Percentiles rank a stretch among this genome's conserved stretches.
Conservation (phyloP, 768 basidiomycete species). For the Galerina sulciceps region DNA sequence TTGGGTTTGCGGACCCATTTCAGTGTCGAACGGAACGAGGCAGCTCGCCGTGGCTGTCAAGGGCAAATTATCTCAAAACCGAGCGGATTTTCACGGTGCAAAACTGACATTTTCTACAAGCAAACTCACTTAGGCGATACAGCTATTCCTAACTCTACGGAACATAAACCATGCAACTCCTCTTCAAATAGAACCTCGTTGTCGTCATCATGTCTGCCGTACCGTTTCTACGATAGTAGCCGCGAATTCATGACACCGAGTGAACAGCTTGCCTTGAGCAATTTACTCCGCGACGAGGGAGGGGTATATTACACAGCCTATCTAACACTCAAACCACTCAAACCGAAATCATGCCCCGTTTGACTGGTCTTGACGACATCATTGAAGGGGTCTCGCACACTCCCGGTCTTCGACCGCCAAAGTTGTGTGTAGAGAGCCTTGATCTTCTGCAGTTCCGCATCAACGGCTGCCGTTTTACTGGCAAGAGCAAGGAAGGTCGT, state of each 20-base stretch:
- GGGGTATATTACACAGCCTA: slow-evolving; percentile 16
- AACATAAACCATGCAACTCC: neutral
- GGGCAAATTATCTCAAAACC: neutral
- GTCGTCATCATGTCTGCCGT: neutral
- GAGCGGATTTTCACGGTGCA: too few relatives aligned
- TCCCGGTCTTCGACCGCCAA: slow-evolving; percentile 82
- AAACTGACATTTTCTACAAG: too few relatives aligned
- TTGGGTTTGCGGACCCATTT: slow-evolving; percentile 15
- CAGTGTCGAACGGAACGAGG: slow-evolving; percentile 14
- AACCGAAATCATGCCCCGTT: slow-evolving; percentile 41
- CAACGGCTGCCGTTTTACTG: slow-evolving; percentile 72
- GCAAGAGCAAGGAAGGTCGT: slow-evolving; percentile 78
- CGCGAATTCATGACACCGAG: slow-evolving; percentile 4
- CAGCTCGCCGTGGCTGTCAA: slow-evolving; percentile 6
- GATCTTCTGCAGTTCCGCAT: slow-evolving; percentile 77
- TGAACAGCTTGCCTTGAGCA: neutral
- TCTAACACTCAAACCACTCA: slow-evolving; percentile 46
- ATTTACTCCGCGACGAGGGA: slow-evolving; percentile 4
- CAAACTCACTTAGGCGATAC: neutral
- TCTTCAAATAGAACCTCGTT: neutral
- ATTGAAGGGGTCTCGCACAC: slow-evolving; percentile 83
- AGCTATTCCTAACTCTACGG: neutral
- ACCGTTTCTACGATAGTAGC: slow-evolving; percentile 1
- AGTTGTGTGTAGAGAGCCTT: slow-evolving; percentile 76
- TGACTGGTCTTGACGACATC: slow-evolving; percentile 39